phyloP scores from a whole-genome alignment of 75 land plant species.

The Larix kaempferi region DNA sequence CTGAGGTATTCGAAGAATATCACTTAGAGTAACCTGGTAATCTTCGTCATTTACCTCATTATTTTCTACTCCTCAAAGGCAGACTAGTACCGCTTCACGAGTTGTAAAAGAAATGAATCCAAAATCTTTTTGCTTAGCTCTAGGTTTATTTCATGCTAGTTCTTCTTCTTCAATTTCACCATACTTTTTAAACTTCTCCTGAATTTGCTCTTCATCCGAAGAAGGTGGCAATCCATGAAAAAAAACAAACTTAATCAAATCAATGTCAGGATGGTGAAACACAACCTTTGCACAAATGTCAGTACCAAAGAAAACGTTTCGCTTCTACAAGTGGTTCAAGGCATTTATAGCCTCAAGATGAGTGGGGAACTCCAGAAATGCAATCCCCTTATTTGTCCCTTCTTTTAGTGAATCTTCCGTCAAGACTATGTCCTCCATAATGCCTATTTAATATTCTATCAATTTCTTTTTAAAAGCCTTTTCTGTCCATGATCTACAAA shows the following conservation, averaged over 20 bases:
- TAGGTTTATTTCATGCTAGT: conserved; percentile 65
- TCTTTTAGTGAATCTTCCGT: conserved; percentile 39
- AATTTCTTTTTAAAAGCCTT: conserved; percentile 35
- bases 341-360: conserved; percentile 46
- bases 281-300: conserved; percentile 42
- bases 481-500: conserved; percentile 41
- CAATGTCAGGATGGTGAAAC: conserved; percentile 35
- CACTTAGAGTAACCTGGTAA: conserved; percentile 35
- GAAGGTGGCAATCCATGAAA: conserved; percentile 62
- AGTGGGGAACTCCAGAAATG: conserved; percentile 53
- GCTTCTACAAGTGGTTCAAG: conserved; percentile 26
- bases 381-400: conserved; percentile 43
- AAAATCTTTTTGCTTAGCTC: conserved; percentile 67
- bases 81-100: conserved; percentile 66
- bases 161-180: conserved; percentile 56
- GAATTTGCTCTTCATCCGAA: conserved; percentile 66
- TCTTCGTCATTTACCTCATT: conserved; percentile 45
- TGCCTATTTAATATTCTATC: conserved; percentile 28
- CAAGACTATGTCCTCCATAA: conserved; percentile 41
- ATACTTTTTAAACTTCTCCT: conserved; percentile 44
- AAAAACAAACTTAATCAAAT: conserved; percentile 66
- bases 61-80: conserved; percentile 53
- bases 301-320: too few relatives aligned
- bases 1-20: conserved; percentile 30
- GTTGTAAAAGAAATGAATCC: conserved; percentile 45